Conservation (phyloP, 345 rosid genomes). For the Ailanthus altissimus region DNA sequence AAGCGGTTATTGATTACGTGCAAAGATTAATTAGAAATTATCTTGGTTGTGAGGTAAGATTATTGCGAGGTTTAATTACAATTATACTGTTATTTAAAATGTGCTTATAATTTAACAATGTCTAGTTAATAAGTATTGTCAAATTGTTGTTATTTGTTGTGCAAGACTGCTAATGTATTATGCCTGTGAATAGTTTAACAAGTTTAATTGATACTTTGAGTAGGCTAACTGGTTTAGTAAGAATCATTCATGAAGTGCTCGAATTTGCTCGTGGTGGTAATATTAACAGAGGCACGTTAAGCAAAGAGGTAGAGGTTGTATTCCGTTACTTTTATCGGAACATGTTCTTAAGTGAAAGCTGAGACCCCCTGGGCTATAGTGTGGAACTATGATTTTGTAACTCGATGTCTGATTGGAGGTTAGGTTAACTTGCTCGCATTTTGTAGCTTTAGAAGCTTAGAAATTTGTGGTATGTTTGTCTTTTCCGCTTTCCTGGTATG, state of each 20-base stretch:
- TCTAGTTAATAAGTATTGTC: neutral
- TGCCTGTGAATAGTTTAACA: neutral
- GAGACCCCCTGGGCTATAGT: neutral
- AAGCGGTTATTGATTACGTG: constrained; percentile 63
- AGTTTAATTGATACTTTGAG: neutral
- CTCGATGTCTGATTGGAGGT: neutral
- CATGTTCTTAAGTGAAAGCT: neutral
- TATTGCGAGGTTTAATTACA: neutral
- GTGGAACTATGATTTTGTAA: neutral
- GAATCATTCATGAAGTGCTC: neutral
- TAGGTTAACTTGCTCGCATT: neutral
- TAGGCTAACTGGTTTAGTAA: neutral
- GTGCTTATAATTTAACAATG: neutral
- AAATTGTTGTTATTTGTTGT: neutral
- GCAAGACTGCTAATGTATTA: neutral
- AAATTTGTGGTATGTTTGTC: neutral
- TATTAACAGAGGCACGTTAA: neutral
- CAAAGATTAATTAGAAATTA: constrained; percentile 48
- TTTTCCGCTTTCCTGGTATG: neutral
- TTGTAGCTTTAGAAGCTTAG: neutral
- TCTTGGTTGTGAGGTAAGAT: constrained; percentile 62
- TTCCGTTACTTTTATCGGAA: neutral
- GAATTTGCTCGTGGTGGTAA: neutral
- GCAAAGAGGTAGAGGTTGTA: neutral
- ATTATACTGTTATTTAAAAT: neutral